Percentiles rank a stretch among this genome's conserved stretches.
Conservation (phyloP, 1,284 basidiomycete genomes). For the Ganoderma lingzhi region DNA sequence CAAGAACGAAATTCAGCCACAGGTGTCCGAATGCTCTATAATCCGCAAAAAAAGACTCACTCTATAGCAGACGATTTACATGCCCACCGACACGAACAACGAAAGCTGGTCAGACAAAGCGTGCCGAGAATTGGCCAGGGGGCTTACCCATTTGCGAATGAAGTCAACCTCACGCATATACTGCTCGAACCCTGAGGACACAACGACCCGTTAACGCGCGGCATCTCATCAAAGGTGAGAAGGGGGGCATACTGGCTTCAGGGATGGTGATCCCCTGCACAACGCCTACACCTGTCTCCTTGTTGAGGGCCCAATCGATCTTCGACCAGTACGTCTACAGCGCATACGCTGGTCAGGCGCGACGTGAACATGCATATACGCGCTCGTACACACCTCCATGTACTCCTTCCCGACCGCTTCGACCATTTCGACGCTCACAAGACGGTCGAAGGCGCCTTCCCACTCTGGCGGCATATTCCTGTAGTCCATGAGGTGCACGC, state of each 20-base stretch:
- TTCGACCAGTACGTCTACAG: constrained; percentile 63
- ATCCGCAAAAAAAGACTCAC: constrained; percentile 2
- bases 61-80: constrained; percentile 10
- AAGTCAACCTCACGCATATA: constrained; percentile 76
- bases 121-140: constrained; percentile 14
- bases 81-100: constrained; percentile 28
- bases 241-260: constrained; percentile 63
- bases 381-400: constrained; percentile 48
- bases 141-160: constrained; percentile 79
- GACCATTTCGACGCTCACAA: constrained; percentile 85
- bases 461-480: constrained; percentile 68
- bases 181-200: constrained; percentile 56
- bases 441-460: constrained; percentile 71
- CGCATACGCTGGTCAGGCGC: not conserved
- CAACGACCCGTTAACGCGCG: not conserved
- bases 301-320: constrained; percentile 78
- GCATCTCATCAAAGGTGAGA: not conserved
- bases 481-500: constrained; percentile 84
- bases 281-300: constrained; percentile 67
- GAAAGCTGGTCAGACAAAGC: constrained; percentile 17
- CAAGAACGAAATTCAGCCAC: not conserved
- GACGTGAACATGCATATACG: not conserved
- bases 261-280: constrained; percentile 86
- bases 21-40: not conserved
- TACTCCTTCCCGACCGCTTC: constrained; percentile 81